Percentiles rank a stretch among this genome's conserved stretches.
These are phyloP conservation scores for Hortiboletus campestris DNA, from an alignment of 768 basidiomycete species.

Conservation along the genomic window DNA sequence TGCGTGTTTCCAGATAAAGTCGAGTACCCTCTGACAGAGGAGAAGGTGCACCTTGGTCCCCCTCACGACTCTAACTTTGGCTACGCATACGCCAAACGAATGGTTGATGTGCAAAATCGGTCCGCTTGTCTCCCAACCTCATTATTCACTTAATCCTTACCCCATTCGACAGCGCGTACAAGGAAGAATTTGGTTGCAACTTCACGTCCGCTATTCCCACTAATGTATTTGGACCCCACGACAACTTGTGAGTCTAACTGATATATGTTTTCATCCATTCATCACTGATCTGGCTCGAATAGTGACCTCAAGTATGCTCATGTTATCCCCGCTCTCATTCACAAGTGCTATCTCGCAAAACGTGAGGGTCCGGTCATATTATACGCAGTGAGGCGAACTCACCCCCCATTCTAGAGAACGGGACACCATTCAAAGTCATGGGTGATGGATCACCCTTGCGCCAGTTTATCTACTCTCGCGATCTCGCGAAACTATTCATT, in stretches of 20 bases:
- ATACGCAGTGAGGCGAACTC: background rate
- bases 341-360: conserved; percentile 91
- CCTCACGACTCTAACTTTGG: conserved; percentile 96
- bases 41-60: conserved; percentile 87
- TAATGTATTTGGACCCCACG: conserved; percentile 85
- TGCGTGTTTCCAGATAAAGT: conserved; percentile 98
- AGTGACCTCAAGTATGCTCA: conserved; percentile 89
- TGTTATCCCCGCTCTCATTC: conserved; percentile 92
- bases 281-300: conserved; percentile 10
- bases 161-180: conserved; percentile 68
- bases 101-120: conserved; percentile 97
- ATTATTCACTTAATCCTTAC: background rate
- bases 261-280: background rate
- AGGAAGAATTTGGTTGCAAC: conserved; percentile 91
- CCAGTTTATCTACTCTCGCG: conserved; percentile 97
- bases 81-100: conserved; percentile 92
- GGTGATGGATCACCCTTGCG: conserved; percentile 91
- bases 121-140: conserved; percentile 35
- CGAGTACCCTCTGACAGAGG: conserved; percentile 88
- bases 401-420: conserved; percentile 53
- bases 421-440: conserved; percentile 80
- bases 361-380: conserved; percentile 41
- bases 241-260: conserved; percentile 71
- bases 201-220: conserved; percentile 92
- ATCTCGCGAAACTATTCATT: conserved; percentile 93